These are phyloP conservation scores for Yamadazyma kanchanaburiensis DNA, from an alignment of 1,139 yeast genomes.

Conservation along the genomic window DNA sequence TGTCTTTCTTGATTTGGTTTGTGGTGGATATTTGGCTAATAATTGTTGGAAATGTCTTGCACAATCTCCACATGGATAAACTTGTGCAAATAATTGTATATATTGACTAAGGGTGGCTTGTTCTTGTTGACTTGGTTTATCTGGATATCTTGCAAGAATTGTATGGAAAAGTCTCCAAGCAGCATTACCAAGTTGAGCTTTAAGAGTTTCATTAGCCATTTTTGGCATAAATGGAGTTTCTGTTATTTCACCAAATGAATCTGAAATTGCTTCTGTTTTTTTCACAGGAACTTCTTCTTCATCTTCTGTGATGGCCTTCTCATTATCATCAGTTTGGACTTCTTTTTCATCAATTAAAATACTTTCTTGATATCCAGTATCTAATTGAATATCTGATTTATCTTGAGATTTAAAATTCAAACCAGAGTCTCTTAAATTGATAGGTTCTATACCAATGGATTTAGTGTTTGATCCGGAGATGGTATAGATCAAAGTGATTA, in stretches of 20 bases:
- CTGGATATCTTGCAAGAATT: slow-evolving; percentile 87
- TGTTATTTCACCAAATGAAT: slow-evolving; percentile 16
- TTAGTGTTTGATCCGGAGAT: slow-evolving; percentile 9
- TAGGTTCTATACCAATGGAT: slow-evolving; percentile 16
- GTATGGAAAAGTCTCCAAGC: slow-evolving; percentile 91
- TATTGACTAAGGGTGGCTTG: slow-evolving; percentile 55
- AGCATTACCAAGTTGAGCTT: slow-evolving; percentile 79
- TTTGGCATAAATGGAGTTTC: slow-evolving; percentile 78
- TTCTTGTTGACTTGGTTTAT: slow-evolving; percentile 64
- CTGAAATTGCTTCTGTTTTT: background rate
- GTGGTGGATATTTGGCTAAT: slow-evolving; percentile 77
- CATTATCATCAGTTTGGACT: slow-evolving; percentile 5
- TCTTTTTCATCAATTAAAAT: slow-evolving; percentile 8
- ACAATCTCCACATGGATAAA: slow-evolving; percentile 93
- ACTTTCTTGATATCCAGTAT: slow-evolving; percentile 8
- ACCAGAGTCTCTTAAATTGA: slow-evolving; percentile 12
- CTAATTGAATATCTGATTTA: slow-evolving; percentile 4
- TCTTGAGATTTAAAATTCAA: slow-evolving; percentile 5
- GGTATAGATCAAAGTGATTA: slow-evolving; percentile 12
- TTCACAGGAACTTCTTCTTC: slow-evolving; percentile 1
- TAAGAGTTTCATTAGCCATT: slow-evolving; percentile 62
- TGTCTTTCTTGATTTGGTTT: slow-evolving; percentile 66
- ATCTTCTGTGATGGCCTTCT: slow-evolving; percentile 2
- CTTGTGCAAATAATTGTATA: slow-evolving; percentile 64
- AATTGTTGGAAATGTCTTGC: slow-evolving; percentile 83